Evolutionary conservation across 2,329 filamentous ascomycete genomes (phyloP), one percentile per base, ranked within the genome.

Genomic region (Botryosphaeria dothidea): DNA sequence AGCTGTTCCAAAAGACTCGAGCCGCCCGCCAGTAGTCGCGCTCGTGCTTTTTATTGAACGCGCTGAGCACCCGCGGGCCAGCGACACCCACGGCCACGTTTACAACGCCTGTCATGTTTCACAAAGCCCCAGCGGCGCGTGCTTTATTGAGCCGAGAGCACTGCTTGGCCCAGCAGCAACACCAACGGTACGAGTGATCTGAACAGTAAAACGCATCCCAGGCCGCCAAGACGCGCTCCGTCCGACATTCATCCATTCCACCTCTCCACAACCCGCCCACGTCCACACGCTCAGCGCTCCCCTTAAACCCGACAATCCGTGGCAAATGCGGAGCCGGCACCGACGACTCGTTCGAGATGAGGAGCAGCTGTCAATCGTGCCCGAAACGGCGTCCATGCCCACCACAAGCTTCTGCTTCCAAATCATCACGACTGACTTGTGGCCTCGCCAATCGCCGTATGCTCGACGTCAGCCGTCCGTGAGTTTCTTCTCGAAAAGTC

Each of bases 41-140:
- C 56, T 60, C 56, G 56, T 60, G 56, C 56, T 45, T 46, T 58
- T 60, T 60, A 60, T 60, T 60, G 56, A 46, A 60, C 56, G 56
- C 56, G 27, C 23, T 31, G 56, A 46, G 56, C 56, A 46, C 41
- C 27, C 4, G 25, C 23, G 3, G 56, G 41, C 52, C 52, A 34
- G 3, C 31, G 19, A 27, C 52, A 2, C 52, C 52, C 52, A 41
- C 54, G 38, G 41, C 54, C 38, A 45, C 56, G 56, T 60, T 60
- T 45, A 25, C 56, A 27, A 34, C 48, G 48, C 48, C 52, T 21
- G 21, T 43, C 56, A 46, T 17, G 56, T 60, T 60, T 60, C 56
- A 46, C 23, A 36, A 8, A 17, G 38, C 36, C 38, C 38, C 56
- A 9, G n/a, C 6, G 38, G 54, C 17, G 56, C 56, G 56, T 60